Percentiles rank a stretch among this genome's conserved stretches.
Conservation (phyloP, 192 early-diverging fungal species). For the Allomyces macrogynus region DNA sequence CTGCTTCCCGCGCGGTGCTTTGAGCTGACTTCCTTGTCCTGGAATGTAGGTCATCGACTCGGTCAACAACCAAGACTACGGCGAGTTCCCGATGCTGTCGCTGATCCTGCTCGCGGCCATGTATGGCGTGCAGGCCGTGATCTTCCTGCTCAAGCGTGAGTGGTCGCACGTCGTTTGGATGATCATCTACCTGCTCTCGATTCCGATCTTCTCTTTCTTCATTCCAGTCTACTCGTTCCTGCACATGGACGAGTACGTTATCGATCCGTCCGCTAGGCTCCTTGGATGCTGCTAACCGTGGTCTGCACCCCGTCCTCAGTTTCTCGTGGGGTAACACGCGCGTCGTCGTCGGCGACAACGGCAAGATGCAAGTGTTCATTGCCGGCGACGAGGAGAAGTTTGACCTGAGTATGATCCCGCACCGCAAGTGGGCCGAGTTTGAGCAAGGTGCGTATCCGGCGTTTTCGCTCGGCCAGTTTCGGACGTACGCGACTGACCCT, state of each 20-base stretch:
- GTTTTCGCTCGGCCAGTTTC: too few species aligned
- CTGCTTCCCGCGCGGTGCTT: too few species aligned
- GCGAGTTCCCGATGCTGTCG: constrained; percentile 54
- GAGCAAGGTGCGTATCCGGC: too few species aligned
- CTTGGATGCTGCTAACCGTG: too few species aligned
- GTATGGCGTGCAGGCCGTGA: constrained; percentile 73
- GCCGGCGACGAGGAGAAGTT: constrained; percentile 57
- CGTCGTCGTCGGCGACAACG: constrained; percentile 51
- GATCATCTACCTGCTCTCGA: constrained; percentile 69
- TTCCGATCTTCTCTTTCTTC: constrained; percentile 80
- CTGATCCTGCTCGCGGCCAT: constrained; percentile 57
- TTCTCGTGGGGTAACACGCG: constrained; percentile 97
- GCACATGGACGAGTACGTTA: constrained; percentile 70
- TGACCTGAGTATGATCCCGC: constrained; percentile 63
- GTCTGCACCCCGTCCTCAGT: too few species aligned
- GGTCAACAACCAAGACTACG: neutral
- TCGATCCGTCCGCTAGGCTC: too few species aligned
- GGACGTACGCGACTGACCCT: too few species aligned
- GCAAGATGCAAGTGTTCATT: constrained; percentile 32
- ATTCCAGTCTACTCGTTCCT: constrained; percentile 91
- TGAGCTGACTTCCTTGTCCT: too few species aligned
- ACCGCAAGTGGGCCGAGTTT: constrained; percentile 71
- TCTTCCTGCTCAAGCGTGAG: constrained; percentile 52
- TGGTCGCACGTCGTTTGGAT: constrained; percentile 39
- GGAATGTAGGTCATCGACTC: neutral